Evolutionary conservation across 2,329 filamentous ascomycete genomes (phyloP).

Genomic region (Plectosphaerella plurivora): DNA sequence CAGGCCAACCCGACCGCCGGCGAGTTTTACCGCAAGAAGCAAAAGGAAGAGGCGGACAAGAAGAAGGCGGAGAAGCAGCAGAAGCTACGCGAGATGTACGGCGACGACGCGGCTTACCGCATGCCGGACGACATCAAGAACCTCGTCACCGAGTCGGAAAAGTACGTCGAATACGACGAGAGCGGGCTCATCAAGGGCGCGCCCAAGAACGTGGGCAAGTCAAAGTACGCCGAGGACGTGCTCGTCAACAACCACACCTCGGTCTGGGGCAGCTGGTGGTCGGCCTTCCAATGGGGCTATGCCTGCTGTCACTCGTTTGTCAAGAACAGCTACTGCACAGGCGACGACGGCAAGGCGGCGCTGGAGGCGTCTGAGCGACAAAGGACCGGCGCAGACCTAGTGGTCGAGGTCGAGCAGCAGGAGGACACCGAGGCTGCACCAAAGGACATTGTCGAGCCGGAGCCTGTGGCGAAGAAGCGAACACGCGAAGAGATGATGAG

Average conservation of each 20-base stretch:
- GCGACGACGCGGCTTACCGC: constrained; percentile 50
- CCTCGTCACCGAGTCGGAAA: constrained; percentile 72
- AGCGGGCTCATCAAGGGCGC: constrained; percentile 85
- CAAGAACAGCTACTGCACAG: constrained; percentile 97
- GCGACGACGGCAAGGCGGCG: constrained; percentile 77
- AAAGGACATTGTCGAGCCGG: constrained; percentile 22
- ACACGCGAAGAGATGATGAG: constrained; percentile 74
- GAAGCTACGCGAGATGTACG: constrained; percentile 77
- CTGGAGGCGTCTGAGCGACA: constrained; percentile 71
- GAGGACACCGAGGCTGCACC: constrained; percentile 19
- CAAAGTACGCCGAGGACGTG: constrained; percentile 89
- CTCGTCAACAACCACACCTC: constrained; percentile 85
- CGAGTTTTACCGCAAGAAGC: constrained; percentile 76
- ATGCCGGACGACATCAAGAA: constrained; percentile 57
- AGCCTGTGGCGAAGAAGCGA: constrained; percentile 56
- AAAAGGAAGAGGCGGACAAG: constrained; percentile 66
- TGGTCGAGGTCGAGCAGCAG: constrained; percentile 15
- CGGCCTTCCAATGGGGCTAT: constrained; percentile 92
- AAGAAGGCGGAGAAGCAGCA: constrained; percentile 66
- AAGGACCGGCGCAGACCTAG: constrained; percentile 40
- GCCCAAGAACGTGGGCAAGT: constrained; percentile 70
- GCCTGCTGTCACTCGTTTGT: constrained; percentile 89
- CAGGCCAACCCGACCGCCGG: constrained; percentile 96
- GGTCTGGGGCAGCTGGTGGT: constrained; percentile 98
- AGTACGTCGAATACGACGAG: constrained; percentile 92